Evolutionary conservation across 192 early-diverging fungal species (phyloP).

Genomic region (Coemansia sp.): DNA sequence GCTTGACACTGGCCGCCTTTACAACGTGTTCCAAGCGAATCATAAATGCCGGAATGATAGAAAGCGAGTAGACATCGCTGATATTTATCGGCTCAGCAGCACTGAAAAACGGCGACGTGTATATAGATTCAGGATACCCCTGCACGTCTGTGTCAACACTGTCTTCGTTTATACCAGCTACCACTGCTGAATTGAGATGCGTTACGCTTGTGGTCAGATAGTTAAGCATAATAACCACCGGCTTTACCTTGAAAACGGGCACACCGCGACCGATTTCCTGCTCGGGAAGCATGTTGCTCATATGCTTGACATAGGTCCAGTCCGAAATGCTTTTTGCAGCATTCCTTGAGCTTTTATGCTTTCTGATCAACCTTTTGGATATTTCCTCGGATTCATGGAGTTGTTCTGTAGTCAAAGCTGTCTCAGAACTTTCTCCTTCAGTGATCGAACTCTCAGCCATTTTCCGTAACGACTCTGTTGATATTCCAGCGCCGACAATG

Average conservation of each 20-base stretch:
- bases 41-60: constrained; percentile 67
- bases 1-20: constrained; percentile 50
- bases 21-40: constrained; percentile 63
- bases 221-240: constrained; percentile 15
- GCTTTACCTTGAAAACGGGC: constrained; percentile 39
- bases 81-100: constrained; percentile 25
- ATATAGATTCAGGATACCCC: constrained; percentile 28
- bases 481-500: neutral
- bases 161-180: neutral
- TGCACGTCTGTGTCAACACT: neutral
- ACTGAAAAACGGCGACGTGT: constrained; percentile 53
- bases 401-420: neutral
- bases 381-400: too few species aligned
- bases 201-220: constrained; percentile 15
- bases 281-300: constrained; percentile 17
- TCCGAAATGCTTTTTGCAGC: constrained; percentile 3
- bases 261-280: constrained; percentile 12
- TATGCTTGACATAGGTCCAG: constrained; percentile 33
- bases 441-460: neutral
- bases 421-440: neutral
- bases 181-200: neutral
- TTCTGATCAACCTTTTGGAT: neutral
- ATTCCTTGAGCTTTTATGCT: neutral
- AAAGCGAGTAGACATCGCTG: constrained; percentile 27
- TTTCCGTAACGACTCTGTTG: neutral